Percentiles rank a stretch among this genome's conserved stretches.
Conservation (phyloP, 768 basidiomycete genomes). For the Inosperma sp. region DNA sequence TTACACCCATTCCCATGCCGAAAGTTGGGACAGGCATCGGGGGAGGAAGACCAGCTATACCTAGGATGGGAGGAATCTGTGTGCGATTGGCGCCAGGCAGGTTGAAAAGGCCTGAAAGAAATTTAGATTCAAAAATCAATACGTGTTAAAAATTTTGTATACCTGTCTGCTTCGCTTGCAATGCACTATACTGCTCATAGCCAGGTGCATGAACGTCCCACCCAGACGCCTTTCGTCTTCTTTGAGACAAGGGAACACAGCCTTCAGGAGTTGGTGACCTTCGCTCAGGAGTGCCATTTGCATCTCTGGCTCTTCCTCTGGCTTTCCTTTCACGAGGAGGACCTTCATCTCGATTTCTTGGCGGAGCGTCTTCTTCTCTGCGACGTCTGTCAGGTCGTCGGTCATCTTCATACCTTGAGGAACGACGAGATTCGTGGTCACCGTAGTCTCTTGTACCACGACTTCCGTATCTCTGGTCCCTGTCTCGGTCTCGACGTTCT, state of each 20-base stretch:
- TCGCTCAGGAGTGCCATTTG: conserved; percentile 68
- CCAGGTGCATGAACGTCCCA: conserved; percentile 98
- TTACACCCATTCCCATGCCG: conserved; percentile 80
- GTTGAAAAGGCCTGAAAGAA: conserved; percentile 78
- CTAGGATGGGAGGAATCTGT: conserved; percentile 77
- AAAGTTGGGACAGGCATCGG: conserved; percentile 82
- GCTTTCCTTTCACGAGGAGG: conserved; percentile 14
- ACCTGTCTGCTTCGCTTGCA: conserved; percentile 99
- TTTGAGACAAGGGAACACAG: conserved; percentile 72
- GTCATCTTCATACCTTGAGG: conserved; percentile 11
- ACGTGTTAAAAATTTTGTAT: conserved; percentile 18
- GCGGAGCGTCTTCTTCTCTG: conserved; percentile 7
- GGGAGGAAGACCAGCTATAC: conserved; percentile 75
- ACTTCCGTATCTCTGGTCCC: conserved; percentile 14
- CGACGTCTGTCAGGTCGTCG: conserved; percentile 7
- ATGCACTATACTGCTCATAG: conserved; percentile 90
- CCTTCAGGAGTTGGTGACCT: conserved; percentile 90
- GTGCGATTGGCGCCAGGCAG: conserved; percentile 92
- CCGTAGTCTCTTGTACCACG: conserved; percentile 16
- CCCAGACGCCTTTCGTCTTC: conserved; percentile 83
- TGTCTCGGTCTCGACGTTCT: conserved; percentile 36
- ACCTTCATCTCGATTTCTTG: conserved; percentile 11
- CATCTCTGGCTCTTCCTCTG: conserved; percentile 42
- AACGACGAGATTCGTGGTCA: conserved; percentile 15
- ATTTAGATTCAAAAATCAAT: not conserved